Conservation (phyloP, 2,329 filamentous ascomycete genomes). For the Venturia pyrina region DNA sequence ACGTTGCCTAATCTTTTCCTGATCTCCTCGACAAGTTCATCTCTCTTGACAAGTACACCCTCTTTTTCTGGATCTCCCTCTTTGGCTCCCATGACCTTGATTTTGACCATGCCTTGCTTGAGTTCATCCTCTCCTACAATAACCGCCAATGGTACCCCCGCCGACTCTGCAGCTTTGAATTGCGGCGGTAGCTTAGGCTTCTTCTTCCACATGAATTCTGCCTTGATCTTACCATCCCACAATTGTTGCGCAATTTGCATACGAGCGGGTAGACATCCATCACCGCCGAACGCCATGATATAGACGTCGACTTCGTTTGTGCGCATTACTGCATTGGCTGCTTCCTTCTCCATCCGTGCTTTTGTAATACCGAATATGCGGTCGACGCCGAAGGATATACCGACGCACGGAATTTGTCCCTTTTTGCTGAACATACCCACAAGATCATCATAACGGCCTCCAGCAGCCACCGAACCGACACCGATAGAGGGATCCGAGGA, state of each 20-base stretch:
- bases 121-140: conserved; percentile 90
- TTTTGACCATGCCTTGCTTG: conserved; percentile 68
- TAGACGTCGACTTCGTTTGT: conserved; percentile 78
- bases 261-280: conserved; percentile 74
- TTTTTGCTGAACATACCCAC: conserved; percentile 91
- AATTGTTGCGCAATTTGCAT: conserved; percentile 68
- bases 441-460: conserved; percentile 84
- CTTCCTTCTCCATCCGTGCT: conserved; percentile 56
- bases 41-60: conserved; percentile 61
- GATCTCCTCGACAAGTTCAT: conserved; percentile 54
- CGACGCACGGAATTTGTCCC: conserved; percentile 77
- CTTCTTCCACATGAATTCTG: conserved; percentile 81
- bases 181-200: conserved; percentile 83
- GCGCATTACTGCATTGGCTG: conserved; percentile 42
- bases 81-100: conserved; percentile 68
- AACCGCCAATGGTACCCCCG: conserved; percentile 72
- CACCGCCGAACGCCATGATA: conserved; percentile 81
- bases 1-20: conserved; percentile 35
- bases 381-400: conserved; percentile 89
- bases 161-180: conserved; percentile 80
- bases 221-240: conserved; percentile 84
- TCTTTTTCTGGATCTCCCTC: conserved; percentile 87
- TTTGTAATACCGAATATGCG: conserved; percentile 91
- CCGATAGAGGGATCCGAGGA: conserved; percentile 72
- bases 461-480: conserved; percentile 80